Evolutionary conservation across 2,329 filamentous ascomycete genomes (phyloP).

Genomic region (Monosporascus sp.): DNA sequence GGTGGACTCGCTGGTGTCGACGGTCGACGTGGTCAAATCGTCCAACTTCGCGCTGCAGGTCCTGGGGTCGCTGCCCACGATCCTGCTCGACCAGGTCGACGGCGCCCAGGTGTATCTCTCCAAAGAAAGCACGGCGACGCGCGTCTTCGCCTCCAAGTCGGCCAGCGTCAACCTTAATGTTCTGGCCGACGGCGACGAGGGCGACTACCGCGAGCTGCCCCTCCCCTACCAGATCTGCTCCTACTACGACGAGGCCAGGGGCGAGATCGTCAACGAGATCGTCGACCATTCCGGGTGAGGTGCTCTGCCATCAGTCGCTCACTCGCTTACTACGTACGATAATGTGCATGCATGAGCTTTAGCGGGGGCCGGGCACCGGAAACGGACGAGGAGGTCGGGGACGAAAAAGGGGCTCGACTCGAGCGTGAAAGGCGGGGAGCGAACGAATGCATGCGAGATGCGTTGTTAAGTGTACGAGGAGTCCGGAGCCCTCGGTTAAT

Average conservation of each 20-base stretch:
- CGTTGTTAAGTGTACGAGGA: too few relatives aligned
- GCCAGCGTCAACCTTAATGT: constrained; percentile 83
- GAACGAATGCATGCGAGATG: background rate
- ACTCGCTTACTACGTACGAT: too few relatives aligned
- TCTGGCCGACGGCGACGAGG: constrained; percentile 59
- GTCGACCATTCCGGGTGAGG: constrained; percentile 82
- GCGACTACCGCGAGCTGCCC: constrained; percentile 79
- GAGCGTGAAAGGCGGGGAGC: background rate
- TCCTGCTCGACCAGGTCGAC: constrained; percentile 90
- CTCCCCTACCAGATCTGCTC: constrained; percentile 87
- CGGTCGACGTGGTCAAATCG: constrained; percentile 92
- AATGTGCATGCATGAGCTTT: background rate
- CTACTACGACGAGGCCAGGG: constrained; percentile 62
- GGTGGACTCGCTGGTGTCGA: constrained; percentile 83
- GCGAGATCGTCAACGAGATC: constrained; percentile 83
- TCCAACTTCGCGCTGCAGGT: constrained; percentile 94
- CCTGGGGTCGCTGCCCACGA: constrained; percentile 75
- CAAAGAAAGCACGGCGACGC: constrained; percentile 70
- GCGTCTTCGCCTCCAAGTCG: constrained; percentile 87
- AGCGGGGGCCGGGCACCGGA: too few relatives aligned
- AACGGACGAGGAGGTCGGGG: background rate
- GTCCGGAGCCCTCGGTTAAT: too few relatives aligned
- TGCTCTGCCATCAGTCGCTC: too few relatives aligned
- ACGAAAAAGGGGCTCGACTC: background rate
- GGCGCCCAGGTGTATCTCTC: constrained; percentile 82